Evolutionary conservation across 139 green algal species (phyloP).

Genomic region (Zygnema cylindricum): DNA sequence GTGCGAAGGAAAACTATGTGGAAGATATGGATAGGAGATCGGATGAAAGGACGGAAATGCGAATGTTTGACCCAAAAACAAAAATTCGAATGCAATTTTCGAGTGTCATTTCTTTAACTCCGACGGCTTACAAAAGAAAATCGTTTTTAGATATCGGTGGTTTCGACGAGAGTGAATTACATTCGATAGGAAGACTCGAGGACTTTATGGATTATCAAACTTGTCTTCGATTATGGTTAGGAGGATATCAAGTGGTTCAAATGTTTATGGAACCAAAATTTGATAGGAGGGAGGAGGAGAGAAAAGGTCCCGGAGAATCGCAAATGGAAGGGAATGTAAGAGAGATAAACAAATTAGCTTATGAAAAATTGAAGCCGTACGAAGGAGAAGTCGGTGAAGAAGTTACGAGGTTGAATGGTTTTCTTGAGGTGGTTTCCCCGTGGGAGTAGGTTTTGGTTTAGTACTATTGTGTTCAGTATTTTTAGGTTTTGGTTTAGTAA

Average conservation of each 20-base stretch:
- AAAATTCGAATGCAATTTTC: background rate
- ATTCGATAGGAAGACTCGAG: background rate
- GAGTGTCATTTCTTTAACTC: background rate
- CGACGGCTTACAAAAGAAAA: background rate
- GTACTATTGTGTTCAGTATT: too few species aligned
- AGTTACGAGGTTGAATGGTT: background rate
- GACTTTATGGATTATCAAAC: background rate
- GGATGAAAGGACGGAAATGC: background rate
- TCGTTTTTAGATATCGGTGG: slow-evolving; percentile 1
- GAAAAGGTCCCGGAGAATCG: background rate
- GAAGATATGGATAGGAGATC: background rate
- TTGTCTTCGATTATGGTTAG: slow-evolving; percentile 7
- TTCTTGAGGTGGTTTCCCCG: background rate
- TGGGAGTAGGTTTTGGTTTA: too few species aligned
- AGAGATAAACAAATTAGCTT: too few species aligned
- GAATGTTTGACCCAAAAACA: background rate
- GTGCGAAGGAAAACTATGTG: background rate
- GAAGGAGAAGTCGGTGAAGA: background rate
- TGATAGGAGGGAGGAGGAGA: background rate
- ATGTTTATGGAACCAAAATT: background rate
- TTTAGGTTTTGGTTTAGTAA: too few species aligned
- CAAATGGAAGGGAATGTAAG: too few species aligned
- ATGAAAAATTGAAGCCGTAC: background rate
- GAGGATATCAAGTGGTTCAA: slow-evolving; percentile 20
- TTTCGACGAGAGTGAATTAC: background rate